These are phyloP conservation scores for Gypsophila paniculata DNA, from an alignment of 179 eudicot genomes.

Conservation along the genomic window DNA sequence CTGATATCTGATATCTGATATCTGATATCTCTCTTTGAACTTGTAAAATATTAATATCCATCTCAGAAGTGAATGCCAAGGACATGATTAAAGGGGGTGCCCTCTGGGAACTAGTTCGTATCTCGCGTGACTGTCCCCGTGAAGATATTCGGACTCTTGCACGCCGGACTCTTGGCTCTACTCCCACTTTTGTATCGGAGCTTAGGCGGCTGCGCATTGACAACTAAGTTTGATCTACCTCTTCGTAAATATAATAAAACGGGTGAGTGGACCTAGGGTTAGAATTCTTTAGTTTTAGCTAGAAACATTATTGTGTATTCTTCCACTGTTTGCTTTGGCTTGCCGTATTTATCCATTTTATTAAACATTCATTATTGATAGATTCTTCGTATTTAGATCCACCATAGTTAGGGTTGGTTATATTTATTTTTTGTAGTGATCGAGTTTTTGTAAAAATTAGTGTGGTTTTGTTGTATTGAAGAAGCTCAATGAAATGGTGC, in stretches of 20 bases:
- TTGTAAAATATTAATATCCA: neutral
- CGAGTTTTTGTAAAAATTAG: slow-evolving; percentile 17
- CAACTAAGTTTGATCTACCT: slow-evolving; percentile 15
- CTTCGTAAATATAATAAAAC: slow-evolving; percentile 20
- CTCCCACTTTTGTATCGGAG: slow-evolving; percentile 64
- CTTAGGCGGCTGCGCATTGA: slow-evolving; percentile 58
- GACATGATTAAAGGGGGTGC: slow-evolving; percentile 90
- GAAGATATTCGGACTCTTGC: slow-evolving; percentile 81
- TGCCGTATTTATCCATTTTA: slow-evolving; percentile 9
- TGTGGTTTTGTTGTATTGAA: neutral
- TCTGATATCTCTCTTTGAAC: neutral
- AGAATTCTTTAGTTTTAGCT: slow-evolving; percentile 26
- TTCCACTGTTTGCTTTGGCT: slow-evolving; percentile 6
- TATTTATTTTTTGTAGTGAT: neutral
- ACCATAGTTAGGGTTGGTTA: slow-evolving; percentile 3
- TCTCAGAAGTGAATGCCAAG: slow-evolving; percentile 75
- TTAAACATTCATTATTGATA: neutral
- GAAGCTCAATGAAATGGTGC: neutral
- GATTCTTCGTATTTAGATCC: neutral
- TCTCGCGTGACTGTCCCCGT: slow-evolving; percentile 75
- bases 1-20: too few relatives aligned
- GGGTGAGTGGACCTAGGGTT: slow-evolving; percentile 3
- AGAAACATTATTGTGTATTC: neutral
- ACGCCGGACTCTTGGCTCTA: slow-evolving; percentile 54
- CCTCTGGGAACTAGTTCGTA: slow-evolving; percentile 83